phyloP scores from a whole-genome alignment of 73 alveolate genomes.

The Paramecium sonneborni region DNA sequence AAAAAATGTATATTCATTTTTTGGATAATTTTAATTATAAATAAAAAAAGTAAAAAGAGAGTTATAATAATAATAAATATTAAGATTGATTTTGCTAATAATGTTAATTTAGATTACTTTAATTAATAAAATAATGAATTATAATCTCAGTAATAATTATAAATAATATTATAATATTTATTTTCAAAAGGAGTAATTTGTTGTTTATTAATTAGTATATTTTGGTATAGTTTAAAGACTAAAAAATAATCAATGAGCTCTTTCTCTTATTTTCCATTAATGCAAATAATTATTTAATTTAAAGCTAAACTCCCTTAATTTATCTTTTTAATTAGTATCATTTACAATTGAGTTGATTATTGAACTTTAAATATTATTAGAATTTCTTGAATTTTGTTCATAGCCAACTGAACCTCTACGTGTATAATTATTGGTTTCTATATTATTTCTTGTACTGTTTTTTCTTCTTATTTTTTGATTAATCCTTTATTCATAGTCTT shows the following conservation, averaged over 20 bases:
- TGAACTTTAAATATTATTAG: too few relatives aligned
- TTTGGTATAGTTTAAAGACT: too few relatives aligned
- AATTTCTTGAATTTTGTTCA: neutral
- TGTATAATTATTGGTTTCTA: neutral
- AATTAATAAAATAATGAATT: too few relatives aligned
- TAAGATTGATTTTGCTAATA: too few relatives aligned
- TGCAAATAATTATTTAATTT: neutral
- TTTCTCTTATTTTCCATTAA: neutral
- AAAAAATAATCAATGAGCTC: neutral
- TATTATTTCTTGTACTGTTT: neutral
- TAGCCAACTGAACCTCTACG: neutral
- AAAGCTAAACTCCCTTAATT: neutral
- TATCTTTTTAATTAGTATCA: neutral
- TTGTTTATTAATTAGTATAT: too few relatives aligned
- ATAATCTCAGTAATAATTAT: too few relatives aligned
- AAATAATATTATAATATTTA: too few relatives aligned
- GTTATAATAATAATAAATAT: conserved; percentile 61
- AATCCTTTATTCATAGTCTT: neutral
- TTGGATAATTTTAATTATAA: conserved; percentile 81
- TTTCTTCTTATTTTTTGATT: neutral
- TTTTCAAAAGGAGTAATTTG: too few relatives aligned
- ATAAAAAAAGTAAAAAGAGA: conserved; percentile 93
- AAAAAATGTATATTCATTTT: conserved; percentile 21
- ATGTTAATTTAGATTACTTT: too few relatives aligned
- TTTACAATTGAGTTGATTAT: too few relatives aligned